Evolutionary conservation across 2,329 filamentous ascomycete genomes (phyloP).

Genomic region (Nemania bipapillata): DNA sequence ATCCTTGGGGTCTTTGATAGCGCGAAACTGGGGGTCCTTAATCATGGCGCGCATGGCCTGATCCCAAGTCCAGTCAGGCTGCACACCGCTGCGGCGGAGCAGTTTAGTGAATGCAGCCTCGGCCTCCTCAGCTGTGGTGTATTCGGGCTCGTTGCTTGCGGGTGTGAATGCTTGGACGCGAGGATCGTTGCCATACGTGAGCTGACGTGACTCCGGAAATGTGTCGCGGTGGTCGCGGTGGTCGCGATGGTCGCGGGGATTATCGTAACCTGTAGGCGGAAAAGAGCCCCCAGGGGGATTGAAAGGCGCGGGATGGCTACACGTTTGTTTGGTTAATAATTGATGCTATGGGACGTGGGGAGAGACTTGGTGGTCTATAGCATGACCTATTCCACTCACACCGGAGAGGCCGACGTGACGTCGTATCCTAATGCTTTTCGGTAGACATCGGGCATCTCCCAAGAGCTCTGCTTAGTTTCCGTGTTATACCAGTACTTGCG

Average conservation of each 20-base stretch:
- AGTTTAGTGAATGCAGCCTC: conserved; percentile 94
- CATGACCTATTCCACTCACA: conserved; percentile 56
- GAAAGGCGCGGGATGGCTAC: conserved; percentile 57
- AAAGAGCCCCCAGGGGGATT: conserved; percentile 55
- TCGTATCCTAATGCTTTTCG: conserved; percentile 76
- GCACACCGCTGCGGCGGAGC: conserved; percentile 83
- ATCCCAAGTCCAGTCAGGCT: conserved; percentile 93
- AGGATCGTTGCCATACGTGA: conserved; percentile 67
- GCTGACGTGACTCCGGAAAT: conserved; percentile 66
- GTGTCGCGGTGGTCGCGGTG: conserved; percentile 54
- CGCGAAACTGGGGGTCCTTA: conserved; percentile 90
- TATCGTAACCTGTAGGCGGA: conserved; percentile 35
- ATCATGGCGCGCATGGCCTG: conserved; percentile 86
- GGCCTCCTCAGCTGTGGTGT: conserved; percentile 83
- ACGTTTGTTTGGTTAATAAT: conserved; percentile 27
- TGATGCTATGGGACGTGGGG: not conserved
- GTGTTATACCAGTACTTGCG: conserved; percentile 96
- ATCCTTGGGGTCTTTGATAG: conserved; percentile 91
- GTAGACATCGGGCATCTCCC: conserved; percentile 90
- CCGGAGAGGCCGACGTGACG: conserved; percentile 57
- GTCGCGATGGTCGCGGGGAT: conserved; percentile 53
- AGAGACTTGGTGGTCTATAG: conserved; percentile 5
- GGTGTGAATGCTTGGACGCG: conserved; percentile 70
- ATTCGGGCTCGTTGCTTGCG: conserved; percentile 78
- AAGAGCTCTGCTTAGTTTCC: conserved; percentile 89